phyloP scores from a whole-genome alignment of 768 basidiomycete species.

The Saitozyma sp. region DNA sequence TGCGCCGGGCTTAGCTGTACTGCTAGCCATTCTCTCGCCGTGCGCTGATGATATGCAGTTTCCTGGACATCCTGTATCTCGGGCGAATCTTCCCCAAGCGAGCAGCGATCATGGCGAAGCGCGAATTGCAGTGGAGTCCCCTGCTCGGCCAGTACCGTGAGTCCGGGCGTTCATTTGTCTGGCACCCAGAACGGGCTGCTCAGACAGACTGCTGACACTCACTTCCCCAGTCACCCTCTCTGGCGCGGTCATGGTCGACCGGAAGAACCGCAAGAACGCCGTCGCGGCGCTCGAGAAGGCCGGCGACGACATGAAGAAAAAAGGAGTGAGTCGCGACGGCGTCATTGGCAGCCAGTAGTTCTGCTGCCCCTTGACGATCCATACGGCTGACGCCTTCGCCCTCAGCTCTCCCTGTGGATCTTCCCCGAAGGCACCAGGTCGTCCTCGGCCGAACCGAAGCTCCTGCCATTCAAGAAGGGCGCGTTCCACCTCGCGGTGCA shows the following conservation, averaged over 20 bases:
- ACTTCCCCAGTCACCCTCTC: constrained; percentile 65
- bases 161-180: constrained; percentile 2
- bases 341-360: background rate
- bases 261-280: constrained; percentile 73
- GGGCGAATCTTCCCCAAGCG: constrained; percentile 81
- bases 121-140: constrained; percentile 79
- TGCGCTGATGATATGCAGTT: constrained; percentile 23
- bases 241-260: constrained; percentile 87
- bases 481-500: constrained; percentile 95
- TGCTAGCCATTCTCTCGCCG: too few species aligned
- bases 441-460: constrained; percentile 62
- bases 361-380: too few species aligned
- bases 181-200: too few species aligned
- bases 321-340: constrained; percentile 36
- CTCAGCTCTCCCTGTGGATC: constrained; percentile 79
- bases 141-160: constrained; percentile 75
- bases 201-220: background rate
- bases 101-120: constrained; percentile 89
- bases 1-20: background rate
- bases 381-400: constrained; percentile 1
- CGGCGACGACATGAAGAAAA: constrained; percentile 71
- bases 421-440: constrained; percentile 96
- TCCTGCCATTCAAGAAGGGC: constrained; percentile 94
- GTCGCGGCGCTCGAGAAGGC: constrained; percentile 73
- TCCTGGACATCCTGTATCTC: constrained; percentile 64